These are phyloP conservation scores for Asclepias syriaca DNA, from an alignment of 257 asterid species.

Conservation along the genomic window DNA sequence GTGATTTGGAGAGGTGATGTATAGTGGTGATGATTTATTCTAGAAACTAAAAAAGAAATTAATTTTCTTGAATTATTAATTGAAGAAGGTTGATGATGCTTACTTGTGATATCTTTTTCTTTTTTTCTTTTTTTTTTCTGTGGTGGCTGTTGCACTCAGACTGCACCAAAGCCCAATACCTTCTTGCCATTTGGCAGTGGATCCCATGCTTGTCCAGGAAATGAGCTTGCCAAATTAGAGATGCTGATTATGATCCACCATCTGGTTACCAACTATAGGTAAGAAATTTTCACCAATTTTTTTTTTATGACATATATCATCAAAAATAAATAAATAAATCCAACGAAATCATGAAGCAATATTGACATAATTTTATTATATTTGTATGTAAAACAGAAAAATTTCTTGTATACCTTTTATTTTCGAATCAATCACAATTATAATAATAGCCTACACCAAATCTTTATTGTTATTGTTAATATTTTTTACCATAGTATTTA, in stretches of 20 bases:
- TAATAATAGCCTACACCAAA: too few species aligned
- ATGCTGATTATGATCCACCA: slow-evolving; percentile 67
- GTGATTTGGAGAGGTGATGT: background rate
- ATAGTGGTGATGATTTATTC: slow-evolving; percentile 13
- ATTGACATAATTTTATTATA: background rate
- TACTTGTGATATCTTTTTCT: background rate
- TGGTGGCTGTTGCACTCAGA: slow-evolving; percentile 41
- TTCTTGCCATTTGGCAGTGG: slow-evolving; percentile 97
- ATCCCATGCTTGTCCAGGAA: slow-evolving; percentile 85
- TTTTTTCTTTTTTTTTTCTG: slow-evolving; percentile 1
- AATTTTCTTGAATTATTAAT: background rate
- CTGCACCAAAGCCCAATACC: slow-evolving; percentile 69
- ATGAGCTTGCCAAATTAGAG: slow-evolving; percentile 83
- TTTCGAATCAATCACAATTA: too few species aligned
- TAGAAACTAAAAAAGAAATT: slow-evolving; percentile 10
- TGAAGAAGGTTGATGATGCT: background rate
- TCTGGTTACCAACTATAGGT: slow-evolving; percentile 66
- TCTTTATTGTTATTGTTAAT: too few species aligned
- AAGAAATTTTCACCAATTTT: background rate
- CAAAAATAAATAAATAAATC: too few species aligned
- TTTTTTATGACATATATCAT: too few species aligned
- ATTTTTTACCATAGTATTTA: too few species aligned
- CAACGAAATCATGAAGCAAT: background rate
- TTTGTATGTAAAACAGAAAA: too few species aligned
- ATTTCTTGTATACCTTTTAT: background rate